Conservation (phyloP, 352 stramenopile genomes). For the Chrysophaeum taylorii region DNA sequence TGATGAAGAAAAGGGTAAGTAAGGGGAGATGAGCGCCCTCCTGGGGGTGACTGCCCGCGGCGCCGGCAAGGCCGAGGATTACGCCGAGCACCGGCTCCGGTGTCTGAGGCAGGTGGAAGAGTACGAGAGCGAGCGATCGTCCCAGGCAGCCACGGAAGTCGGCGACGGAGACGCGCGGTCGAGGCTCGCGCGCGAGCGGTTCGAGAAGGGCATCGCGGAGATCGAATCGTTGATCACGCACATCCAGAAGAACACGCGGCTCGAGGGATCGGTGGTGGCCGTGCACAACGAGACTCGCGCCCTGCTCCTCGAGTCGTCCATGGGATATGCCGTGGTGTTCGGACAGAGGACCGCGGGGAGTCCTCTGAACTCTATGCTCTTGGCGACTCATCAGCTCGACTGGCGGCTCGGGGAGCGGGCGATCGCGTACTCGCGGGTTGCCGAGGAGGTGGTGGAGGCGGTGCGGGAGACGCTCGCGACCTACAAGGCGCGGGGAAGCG, state of each 20-base stretch:
- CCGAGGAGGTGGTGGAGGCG: not conserved
- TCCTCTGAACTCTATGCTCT: not conserved
- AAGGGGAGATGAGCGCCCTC: no score
- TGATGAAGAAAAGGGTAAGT: no score
- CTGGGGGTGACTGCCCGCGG: no score
- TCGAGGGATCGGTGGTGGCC: not conserved
- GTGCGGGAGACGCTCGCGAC: not conserved
- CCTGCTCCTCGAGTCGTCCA: not conserved
- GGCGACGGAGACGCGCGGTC: no score
- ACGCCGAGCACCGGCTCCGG: no score
- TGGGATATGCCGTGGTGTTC: not conserved
- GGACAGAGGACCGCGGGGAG: not conserved
- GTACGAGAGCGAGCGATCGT: no score
- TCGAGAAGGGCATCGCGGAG: no score
- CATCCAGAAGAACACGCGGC: not conserved
- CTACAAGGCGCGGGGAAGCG: not conserved
- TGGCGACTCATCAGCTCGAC: constrained; percentile 9
- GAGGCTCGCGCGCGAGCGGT: no score
- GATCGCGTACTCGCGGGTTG: not conserved
- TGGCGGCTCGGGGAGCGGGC: constrained; percentile 5
- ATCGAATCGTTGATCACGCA: no score
- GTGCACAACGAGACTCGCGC: not conserved
- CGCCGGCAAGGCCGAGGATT: no score
- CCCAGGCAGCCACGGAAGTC: no score
- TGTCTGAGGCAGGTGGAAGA: no score